Base-by-base conservation (phyloP, 768 basidiomycete species). In the Termitomyces bulborhizus region DNA sequence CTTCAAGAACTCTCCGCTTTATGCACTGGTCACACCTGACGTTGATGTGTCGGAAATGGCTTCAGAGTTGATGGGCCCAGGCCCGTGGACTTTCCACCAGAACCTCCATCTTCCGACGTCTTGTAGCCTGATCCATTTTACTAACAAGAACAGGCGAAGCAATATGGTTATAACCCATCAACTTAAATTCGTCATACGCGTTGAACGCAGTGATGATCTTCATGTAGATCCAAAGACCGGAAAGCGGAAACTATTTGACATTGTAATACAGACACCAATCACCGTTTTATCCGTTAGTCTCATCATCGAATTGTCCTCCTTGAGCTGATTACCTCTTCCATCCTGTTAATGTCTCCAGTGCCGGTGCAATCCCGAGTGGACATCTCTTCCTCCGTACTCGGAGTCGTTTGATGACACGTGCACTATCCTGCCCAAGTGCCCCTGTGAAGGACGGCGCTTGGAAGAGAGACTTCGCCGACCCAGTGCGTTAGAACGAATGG, bases 31-130 rank as follows among this genome's bases (percentile, higher is more conserved):
- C 21, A 66, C 69, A 4, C 73, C 77, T 3, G 77, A 77, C 26
- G 74, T 77, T 44, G 79, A 84, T 60, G 63, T 78, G 29, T 80
- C 79, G 0, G 83, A 86, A 51, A 66, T 79, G 47, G 81, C 78
- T 29, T 82, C 86, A 21, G 75, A 65, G 43, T 70, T 81, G 57
- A 85, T 85, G 84, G 88, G 87, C 29, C 82, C 83, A 2, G 95
- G 96, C 0, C 95, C 96, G 12, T 98, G 95, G 95, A 76, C 78
- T 8, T 80, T 98, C 57, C 82, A 84, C 54, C 78, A 82, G 51
- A 74, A 81, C 31, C 65, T 98, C 43, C 76, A 77, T 43, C 74
- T 98, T 1, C 94, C 95, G 0, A 70, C 69, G 15, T 79, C 83
- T 1, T 90, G 86, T 62, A 66, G 66, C 21, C 66, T 71, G 48